These are phyloP conservation scores for Thielaviopsis euricoi DNA, from an alignment of 2,329 filamentous ascomycete species.

Conservation along the genomic window DNA sequence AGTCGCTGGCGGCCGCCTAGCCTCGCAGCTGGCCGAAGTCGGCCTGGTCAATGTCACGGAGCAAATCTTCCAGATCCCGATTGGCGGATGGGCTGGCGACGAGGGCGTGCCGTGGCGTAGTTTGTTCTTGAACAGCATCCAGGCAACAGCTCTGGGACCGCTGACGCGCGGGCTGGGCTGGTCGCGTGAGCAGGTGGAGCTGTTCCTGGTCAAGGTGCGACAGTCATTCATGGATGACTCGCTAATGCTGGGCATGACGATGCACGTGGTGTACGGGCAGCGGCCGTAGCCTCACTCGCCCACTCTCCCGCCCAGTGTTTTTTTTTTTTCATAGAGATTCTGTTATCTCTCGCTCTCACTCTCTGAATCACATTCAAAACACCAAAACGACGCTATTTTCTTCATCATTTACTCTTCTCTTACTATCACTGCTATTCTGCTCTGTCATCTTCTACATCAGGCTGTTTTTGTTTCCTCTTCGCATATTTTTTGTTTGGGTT, in stretches of 20 bases:
- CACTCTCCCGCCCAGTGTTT: background rate
- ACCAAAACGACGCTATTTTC: too few species aligned
- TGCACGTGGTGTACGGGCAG: constrained; percentile 38
- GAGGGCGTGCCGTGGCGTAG: constrained; percentile 36
- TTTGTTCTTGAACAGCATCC: constrained; percentile 31
- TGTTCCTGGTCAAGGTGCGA: constrained; percentile 31
- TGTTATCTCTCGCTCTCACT: too few species aligned
- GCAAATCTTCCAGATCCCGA: constrained; percentile 32
- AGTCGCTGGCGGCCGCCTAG: constrained; percentile 25
- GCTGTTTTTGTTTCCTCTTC: background rate
- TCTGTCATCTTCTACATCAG: too few species aligned
- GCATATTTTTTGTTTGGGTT: background rate
- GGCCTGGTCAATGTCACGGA: constrained; percentile 37
- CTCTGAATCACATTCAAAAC: too few species aligned
- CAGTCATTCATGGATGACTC: constrained; percentile 30
- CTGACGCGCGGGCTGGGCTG: constrained; percentile 32
- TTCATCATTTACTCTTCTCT: background rate
- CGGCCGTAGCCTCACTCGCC: constrained; percentile 21
- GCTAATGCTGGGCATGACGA: constrained; percentile 35
- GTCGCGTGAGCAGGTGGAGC: constrained; percentile 30
- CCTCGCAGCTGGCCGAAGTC: constrained; percentile 29
- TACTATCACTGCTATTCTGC: background rate
- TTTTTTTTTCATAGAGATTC: too few species aligned
- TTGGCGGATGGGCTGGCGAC: constrained; percentile 38
- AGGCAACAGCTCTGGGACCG: constrained; percentile 35